Evolutionary conservation across 2,329 filamentous ascomycete species (phyloP), one percentile per base, ranked within the genome.

Genomic region (Colletotrichum simmondsii): DNA sequence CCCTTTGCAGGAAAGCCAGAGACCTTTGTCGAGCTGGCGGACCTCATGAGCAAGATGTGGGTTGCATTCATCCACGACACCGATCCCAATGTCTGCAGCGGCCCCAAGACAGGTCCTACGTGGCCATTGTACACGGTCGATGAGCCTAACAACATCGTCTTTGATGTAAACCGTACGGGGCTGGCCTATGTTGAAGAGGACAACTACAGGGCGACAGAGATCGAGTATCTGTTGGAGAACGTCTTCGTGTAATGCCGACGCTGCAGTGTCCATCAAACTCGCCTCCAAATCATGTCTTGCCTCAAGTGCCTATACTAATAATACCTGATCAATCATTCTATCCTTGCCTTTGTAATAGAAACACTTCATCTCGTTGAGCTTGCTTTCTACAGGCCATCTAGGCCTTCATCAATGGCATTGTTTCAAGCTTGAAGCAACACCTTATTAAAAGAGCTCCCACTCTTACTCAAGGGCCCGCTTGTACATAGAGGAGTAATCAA

Each of bases 31-130:
- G 75, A 78, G 72, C 79, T 90, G 24, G 84, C 86, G 12, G 79
- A 83, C 53, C 77, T 85, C 75, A 89, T 90, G 85, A 83, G 83
- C 57, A 80, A 81, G 64, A 86, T 86, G 82, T 90, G 88, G 88
- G 83, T 85, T 28, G 82, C 81, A 3, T 90, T 89, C 74, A 82
- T 88, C 56, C 80, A 84, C 65, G 81, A 80, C 56, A 77, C 83
- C 22, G 80, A 87, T 76, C 87, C 87, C 22, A 87, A 85, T 68
- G 10, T 42, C 26, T 52, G 52, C 37, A 26, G 57, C 24, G 24
- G 22, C 10, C 32, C 24, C 16, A 11, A 14, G 2, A 57, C 26
- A 14, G 65, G 58, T 30, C 71, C 49, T 8, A 28, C 78, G 19
- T 89, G 87, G 87, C 84, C 85, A 6, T 72, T 77, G 16, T 89